A percentile compares a stretch with the other conserved stretches of the same genome.
phyloP scores from a whole-genome alignment of 2,329 filamentous ascomycete species.

The Phyllosticta paracitricarpa region DNA sequence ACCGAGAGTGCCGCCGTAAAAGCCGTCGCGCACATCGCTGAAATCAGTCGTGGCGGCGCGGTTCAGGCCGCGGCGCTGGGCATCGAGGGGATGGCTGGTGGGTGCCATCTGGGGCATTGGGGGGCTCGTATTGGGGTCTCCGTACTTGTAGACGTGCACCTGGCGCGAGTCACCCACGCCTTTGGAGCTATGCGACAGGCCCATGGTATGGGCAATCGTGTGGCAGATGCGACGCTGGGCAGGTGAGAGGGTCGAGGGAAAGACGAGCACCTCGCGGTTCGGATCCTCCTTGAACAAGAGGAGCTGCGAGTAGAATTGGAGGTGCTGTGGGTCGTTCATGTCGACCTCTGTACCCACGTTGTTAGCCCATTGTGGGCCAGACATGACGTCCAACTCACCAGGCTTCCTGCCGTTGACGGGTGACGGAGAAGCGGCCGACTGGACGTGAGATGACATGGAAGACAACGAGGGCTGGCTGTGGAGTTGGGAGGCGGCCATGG shows the following conservation, averaged over 20 bases:
- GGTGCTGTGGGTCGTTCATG: slow-evolving; percentile 78
- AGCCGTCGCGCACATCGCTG: slow-evolving; percentile 64
- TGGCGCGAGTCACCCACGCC: slow-evolving; percentile 80
- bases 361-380: slow-evolving; percentile 7
- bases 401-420: slow-evolving; percentile 52
- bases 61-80: slow-evolving; percentile 74
- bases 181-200: slow-evolving; percentile 79
- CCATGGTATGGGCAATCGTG: slow-evolving; percentile 91
- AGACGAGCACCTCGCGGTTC: slow-evolving; percentile 69
- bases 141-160: slow-evolving; percentile 74
- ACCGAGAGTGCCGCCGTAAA: slow-evolving; percentile 65
- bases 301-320: slow-evolving; percentile 84
- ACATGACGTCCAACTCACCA: slow-evolving; percentile 18
- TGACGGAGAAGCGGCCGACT: slow-evolving; percentile 53
- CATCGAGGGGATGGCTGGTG: slow-evolving; percentile 58
- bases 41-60: slow-evolving; percentile 97
- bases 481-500: slow-evolving; percentile 51
- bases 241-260: slow-evolving; percentile 70
- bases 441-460: slow-evolving; percentile 53
- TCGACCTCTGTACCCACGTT: slow-evolving; percentile 56
- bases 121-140: slow-evolving; percentile 50
- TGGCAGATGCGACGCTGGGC: slow-evolving; percentile 84
- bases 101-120: slow-evolving; percentile 50
- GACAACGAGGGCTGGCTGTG: slow-evolving; percentile 82
- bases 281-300: slow-evolving; percentile 78